phyloP scores from a whole-genome alignment of 352 stramenopile genomes.

The Globisporangium echinulatum region DNA sequence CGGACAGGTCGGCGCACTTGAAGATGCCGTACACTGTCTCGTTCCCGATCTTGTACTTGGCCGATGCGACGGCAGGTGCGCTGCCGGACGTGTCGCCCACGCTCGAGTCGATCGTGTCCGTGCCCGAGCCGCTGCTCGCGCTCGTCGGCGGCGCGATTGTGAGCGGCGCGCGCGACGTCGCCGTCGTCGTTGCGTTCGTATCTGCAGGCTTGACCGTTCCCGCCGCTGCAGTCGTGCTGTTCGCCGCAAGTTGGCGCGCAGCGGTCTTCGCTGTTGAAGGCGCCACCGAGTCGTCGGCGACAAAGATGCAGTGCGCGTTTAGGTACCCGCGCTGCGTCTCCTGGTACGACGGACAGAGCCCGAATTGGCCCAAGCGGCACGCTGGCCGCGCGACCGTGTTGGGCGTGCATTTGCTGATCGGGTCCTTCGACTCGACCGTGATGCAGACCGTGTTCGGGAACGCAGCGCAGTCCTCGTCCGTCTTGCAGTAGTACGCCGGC shows the following conservation, averaged over 20 bases:
- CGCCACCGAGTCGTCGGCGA: conserved; percentile 43
- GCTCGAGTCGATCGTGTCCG: conserved; percentile 8
- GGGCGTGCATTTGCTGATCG: conserved; percentile 76
- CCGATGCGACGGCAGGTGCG: conserved; percentile 14
- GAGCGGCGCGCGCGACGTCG: not conserved
- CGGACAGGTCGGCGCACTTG: conserved; percentile 31
- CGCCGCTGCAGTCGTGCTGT: not conserved
- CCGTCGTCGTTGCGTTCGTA: not conserved
- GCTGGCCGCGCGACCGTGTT: conserved; percentile 66
- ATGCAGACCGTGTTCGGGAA: conserved; percentile 75
- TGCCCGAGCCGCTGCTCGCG: not conserved
- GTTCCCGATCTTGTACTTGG: conserved; percentile 50
- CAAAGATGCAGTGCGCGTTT: conserved; percentile 80
- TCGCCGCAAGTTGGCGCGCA: not conserved
- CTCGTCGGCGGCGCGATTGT: not conserved
- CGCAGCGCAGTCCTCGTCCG: conserved; percentile 61
- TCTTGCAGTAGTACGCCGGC: conserved; percentile 48
- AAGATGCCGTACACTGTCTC: conserved; percentile 53
- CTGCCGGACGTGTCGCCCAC: conserved; percentile 17
- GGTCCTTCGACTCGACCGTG: conserved; percentile 63
- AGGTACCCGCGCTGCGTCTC: conserved; percentile 58
- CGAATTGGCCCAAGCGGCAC: conserved; percentile 52
- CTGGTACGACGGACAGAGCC: conserved; percentile 80
- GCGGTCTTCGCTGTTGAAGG: conserved; percentile 9
- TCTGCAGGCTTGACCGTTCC: not conserved